These are phyloP conservation scores for Penicillium brevicompactum DNA, from an alignment of 2,329 filamentous ascomycete genomes.

Conservation along the genomic window DNA sequence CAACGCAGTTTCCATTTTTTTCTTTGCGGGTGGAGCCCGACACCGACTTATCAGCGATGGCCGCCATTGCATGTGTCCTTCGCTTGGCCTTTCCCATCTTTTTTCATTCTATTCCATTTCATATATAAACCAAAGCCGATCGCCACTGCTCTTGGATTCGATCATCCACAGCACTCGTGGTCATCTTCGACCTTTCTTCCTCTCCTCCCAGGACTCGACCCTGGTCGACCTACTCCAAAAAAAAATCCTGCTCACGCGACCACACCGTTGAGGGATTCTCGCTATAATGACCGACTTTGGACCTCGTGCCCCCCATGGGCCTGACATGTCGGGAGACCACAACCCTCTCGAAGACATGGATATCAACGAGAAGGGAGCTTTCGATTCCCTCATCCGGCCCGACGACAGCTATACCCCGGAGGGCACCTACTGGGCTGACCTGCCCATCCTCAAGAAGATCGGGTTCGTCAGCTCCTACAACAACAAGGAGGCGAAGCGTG, in stretches of 20 bases:
- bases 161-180: constrained; percentile 1
- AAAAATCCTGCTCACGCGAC: constrained; percentile 8
- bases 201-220: constrained; percentile 1
- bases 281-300: constrained; percentile 41
- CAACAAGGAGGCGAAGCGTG: constrained; percentile 66
- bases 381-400: constrained; percentile 79
- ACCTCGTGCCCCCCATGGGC: constrained; percentile 49
- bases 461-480: constrained; percentile 77
- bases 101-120: not conserved
- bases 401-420: constrained; percentile 83
- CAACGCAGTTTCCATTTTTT: constrained; percentile 8
- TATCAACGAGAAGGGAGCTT: constrained; percentile 62
- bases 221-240: not conserved
- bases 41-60: constrained; percentile 17
- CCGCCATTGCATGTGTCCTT: constrained; percentile 8
- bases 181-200: not conserved
- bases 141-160: not conserved
- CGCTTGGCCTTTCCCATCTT: not conserved
- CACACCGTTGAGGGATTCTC: constrained; percentile 5
- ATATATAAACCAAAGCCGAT: not conserved
- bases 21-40: constrained; percentile 13
- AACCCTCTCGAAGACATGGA: constrained; percentile 55
- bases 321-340: constrained; percentile 49
- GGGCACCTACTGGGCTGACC: constrained; percentile 91
- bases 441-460: constrained; percentile 69